Conservation (phyloP, 2,329 filamentous ascomycete genomes). For the Penicillium corylophilum region DNA sequence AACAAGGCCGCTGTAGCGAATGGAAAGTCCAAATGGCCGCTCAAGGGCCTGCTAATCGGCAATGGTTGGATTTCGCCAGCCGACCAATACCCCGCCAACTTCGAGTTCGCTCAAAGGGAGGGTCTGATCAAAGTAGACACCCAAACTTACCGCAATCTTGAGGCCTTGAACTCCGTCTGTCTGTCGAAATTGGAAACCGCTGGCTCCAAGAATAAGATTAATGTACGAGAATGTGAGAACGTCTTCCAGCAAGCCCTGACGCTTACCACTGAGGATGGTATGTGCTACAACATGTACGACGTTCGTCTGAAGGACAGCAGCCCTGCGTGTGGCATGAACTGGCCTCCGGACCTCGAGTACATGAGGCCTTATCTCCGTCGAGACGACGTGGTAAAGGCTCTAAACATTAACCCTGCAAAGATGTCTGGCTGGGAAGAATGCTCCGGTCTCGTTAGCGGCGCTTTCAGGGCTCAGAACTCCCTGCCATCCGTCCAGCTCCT, state of each 20-base stretch:
- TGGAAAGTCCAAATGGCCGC: slow-evolving; percentile 63
- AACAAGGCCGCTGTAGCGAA: slow-evolving; percentile 62
- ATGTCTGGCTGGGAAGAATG: slow-evolving; percentile 91
- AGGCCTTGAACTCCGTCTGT: slow-evolving; percentile 69
- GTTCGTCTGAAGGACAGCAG: slow-evolving; percentile 77
- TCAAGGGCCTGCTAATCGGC: slow-evolving; percentile 85
- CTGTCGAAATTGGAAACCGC: slow-evolving; percentile 59
- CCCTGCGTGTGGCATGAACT: slow-evolving; percentile 93
- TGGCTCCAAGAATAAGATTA: slow-evolving; percentile 61
- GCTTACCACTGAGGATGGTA: slow-evolving; percentile 58
- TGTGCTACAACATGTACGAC: slow-evolving; percentile 97
- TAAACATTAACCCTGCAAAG: slow-evolving; percentile 81
- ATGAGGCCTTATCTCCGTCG: slow-evolving; percentile 84
- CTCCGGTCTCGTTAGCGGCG: slow-evolving; percentile 70
- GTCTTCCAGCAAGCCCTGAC: slow-evolving; percentile 73
- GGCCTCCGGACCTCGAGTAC: slow-evolving; percentile 79
- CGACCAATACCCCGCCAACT: slow-evolving; percentile 86
- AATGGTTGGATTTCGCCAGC: slow-evolving; percentile 95
- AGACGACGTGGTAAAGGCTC: slow-evolving; percentile 71
- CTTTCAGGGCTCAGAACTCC: slow-evolving; percentile 71
- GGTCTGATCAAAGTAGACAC: slow-evolving; percentile 69
- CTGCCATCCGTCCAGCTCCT: slow-evolving; percentile 71
- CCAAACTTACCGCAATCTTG: slow-evolving; percentile 62
- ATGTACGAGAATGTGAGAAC: slow-evolving; percentile 69
- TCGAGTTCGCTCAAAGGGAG: slow-evolving; percentile 76